These are phyloP conservation scores for Glomus cerebriforme DNA, from an alignment of 192 early-diverging fungal genomes.

Conservation along the genomic window DNA sequence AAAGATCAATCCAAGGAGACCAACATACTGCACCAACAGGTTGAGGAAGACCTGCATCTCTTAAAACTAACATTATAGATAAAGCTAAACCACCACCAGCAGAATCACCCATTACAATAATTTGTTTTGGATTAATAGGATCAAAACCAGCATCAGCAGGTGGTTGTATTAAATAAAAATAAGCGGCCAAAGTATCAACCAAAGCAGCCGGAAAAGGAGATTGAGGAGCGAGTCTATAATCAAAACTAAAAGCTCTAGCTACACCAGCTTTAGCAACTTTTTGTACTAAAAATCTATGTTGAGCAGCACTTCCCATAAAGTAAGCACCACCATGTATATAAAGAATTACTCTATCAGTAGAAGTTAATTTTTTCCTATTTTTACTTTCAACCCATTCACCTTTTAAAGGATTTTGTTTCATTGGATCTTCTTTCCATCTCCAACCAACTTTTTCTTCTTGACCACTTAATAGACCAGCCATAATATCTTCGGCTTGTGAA, in stretches of 20 bases:
- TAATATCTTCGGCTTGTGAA: conserved; percentile 28
- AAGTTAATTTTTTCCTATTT: conserved; percentile 35
- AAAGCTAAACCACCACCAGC: conserved; percentile 68
- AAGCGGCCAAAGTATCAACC: conserved; percentile 79
- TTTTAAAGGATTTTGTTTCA: conserved; percentile 39
- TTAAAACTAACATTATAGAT: conserved; percentile 55
- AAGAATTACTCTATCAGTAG: conserved; percentile 60
- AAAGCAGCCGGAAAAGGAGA: conserved; percentile 81
- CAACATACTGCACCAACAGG: conserved; percentile 60
- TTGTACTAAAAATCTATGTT: conserved; percentile 48
- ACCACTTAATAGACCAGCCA: conserved; percentile 28
- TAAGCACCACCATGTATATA: conserved; percentile 82
- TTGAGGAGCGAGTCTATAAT: conserved; percentile 85
- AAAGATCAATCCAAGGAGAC: conserved; percentile 67
- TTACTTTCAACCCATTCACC: conserved; percentile 51
- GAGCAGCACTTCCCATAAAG: conserved; percentile 47
- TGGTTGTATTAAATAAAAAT: conserved; percentile 63
- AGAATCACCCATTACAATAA: conserved; percentile 71
- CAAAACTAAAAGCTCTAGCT: conserved; percentile 49
- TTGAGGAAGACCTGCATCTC: conserved; percentile 56
- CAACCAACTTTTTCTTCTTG: conserved; percentile 44
- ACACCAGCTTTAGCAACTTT: conserved; percentile 53
- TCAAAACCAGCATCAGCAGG: conserved; percentile 48
- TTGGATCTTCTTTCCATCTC: conserved; percentile 51
- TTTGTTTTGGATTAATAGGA: conserved; percentile 54